A percentile compares a stretch with the other conserved stretches of the same genome.
Evolutionary conservation across 805 yeast species (phyloP).

Genomic region (Starmerella vaccinii): DNA sequence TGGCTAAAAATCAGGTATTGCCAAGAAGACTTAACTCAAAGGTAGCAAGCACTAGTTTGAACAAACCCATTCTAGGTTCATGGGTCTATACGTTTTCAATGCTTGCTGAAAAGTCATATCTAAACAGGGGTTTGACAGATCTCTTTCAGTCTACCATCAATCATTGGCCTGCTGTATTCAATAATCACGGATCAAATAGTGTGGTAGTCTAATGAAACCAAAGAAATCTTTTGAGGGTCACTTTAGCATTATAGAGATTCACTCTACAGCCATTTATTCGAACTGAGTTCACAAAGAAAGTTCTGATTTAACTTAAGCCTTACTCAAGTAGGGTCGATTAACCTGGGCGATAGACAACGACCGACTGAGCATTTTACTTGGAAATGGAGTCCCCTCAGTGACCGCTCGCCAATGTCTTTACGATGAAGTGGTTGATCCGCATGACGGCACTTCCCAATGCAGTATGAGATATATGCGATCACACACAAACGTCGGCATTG

Average conservation of each 20-base stretch:
- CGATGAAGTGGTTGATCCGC: not conserved
- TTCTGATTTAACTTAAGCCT: conserved; percentile 6
- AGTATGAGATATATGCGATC: not conserved
- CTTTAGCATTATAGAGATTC: not conserved
- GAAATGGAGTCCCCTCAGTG: no score
- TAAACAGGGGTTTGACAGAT: no score
- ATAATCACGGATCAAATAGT: no score
- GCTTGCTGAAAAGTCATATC: no score
- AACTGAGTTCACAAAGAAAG: conserved; percentile 1
- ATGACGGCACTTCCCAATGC: conserved; percentile 1
- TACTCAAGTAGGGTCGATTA: not conserved
- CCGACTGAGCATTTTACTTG: no score
- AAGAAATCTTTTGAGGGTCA: not conserved
- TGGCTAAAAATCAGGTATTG: not conserved
- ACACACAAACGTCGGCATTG: not conserved
- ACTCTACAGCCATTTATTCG: not conserved
- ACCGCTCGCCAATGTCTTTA: not conserved
- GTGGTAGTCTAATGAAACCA: no score
- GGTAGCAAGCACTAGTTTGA: no score
- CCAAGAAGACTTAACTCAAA: no score
- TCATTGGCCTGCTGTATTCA: not conserved
- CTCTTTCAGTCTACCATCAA: not conserved
- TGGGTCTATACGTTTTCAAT: no score
- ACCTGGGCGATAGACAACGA: no score
- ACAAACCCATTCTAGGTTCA: no score